These are phyloP conservation scores for Oryza australiensis DNA, from an alignment of 176 grass and related monocot genomes.

Conservation along the genomic window DNA sequence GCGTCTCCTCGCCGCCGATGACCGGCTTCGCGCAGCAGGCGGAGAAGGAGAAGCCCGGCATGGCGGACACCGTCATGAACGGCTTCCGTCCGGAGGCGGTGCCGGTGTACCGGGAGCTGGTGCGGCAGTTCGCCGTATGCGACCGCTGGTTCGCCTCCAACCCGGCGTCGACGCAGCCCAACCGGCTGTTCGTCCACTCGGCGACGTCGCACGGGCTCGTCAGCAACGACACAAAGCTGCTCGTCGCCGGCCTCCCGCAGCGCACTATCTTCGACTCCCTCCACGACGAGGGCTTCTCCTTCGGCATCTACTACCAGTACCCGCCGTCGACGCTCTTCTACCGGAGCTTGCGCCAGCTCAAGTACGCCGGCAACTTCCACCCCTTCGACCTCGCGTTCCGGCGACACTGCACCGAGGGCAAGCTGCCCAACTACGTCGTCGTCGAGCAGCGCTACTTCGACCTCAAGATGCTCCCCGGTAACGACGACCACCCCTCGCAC, in stretches of 20 bases:
- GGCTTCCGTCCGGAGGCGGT: constrained; percentile 69
- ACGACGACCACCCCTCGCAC: constrained; percentile 86
- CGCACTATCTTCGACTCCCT: constrained; percentile 80
- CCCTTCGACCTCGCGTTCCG: constrained; percentile 61
- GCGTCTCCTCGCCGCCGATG: constrained; percentile 50
- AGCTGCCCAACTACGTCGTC: constrained; percentile 83
- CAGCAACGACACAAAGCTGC: constrained; percentile 55
- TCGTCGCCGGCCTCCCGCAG: constrained; percentile 61
- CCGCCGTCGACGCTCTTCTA: constrained; percentile 72
- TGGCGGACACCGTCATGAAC: constrained; percentile 73
- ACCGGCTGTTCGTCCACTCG: constrained; percentile 73
- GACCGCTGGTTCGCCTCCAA: constrained; percentile 79
- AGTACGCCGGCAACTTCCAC: constrained; percentile 64
- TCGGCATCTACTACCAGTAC: constrained; percentile 86
- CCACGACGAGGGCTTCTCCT: constrained; percentile 59
- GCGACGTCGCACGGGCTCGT: constrained; percentile 73
- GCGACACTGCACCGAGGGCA: constrained; percentile 70
- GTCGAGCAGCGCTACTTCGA: constrained; percentile 91
- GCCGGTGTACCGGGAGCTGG: constrained; percentile 76
- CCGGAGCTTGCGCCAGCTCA: constrained; percentile 62
- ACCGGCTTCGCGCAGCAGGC: constrained; percentile 82
- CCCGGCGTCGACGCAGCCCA: constrained; percentile 89
- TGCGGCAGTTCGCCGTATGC: constrained; percentile 64
- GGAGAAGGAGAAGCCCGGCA: constrained; percentile 62
- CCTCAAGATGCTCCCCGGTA: constrained; percentile 56